A percentile compares a stretch with the other conserved stretches of the same genome.
phyloP scores from a whole-genome alignment of 805 yeast species.

The Scheffersomyces spartinae region DNA sequence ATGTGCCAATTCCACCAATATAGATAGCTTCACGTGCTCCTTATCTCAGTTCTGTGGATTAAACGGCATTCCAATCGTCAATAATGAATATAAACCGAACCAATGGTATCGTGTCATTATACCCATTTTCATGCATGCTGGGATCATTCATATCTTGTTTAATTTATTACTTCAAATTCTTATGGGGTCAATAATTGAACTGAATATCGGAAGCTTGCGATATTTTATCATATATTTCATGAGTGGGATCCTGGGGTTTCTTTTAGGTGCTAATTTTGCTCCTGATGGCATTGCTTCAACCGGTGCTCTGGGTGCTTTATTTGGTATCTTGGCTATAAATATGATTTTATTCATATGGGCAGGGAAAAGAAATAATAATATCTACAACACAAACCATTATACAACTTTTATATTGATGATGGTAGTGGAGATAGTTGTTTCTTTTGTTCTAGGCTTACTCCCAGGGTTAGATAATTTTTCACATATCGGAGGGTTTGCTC shows the following conservation, averaged over 20 bases:
- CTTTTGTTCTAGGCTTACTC: conserved; percentile 51
- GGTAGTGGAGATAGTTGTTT: conserved; percentile 44
- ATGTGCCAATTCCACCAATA: conserved; percentile 55
- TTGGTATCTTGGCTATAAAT: conserved; percentile 58
- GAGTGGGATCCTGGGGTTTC: conserved; percentile 55
- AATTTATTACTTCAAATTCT: conserved; percentile 49
- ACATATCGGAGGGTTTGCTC: conserved; percentile 64
- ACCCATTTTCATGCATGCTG: conserved; percentile 70
- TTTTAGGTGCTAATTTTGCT: conserved; percentile 59
- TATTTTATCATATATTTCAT: conserved; percentile 44
- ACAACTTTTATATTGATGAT: conserved; percentile 33
- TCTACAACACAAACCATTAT: conserved; percentile 36
- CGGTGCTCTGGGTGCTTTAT: conserved; percentile 64
- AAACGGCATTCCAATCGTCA: conserved; percentile 28
- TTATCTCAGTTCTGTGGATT: conserved; percentile 52
- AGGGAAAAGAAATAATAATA: conserved; percentile 37
- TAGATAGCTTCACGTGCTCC: conserved; percentile 43
- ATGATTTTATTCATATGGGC: conserved; percentile 41
- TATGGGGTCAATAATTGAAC: conserved; percentile 52
- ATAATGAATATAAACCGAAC: conserved; percentile 27
- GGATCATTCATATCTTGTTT: conserved; percentile 55
- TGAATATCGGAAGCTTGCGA: conserved; percentile 41
- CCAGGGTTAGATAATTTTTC: conserved; percentile 71
- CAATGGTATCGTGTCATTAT: conserved; percentile 63
- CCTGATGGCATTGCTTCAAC: conserved; percentile 56